These are phyloP conservation scores for Trichoderma sp. DNA, from an alignment of 2,329 filamentous ascomycete genomes.

Conservation along the genomic window DNA sequence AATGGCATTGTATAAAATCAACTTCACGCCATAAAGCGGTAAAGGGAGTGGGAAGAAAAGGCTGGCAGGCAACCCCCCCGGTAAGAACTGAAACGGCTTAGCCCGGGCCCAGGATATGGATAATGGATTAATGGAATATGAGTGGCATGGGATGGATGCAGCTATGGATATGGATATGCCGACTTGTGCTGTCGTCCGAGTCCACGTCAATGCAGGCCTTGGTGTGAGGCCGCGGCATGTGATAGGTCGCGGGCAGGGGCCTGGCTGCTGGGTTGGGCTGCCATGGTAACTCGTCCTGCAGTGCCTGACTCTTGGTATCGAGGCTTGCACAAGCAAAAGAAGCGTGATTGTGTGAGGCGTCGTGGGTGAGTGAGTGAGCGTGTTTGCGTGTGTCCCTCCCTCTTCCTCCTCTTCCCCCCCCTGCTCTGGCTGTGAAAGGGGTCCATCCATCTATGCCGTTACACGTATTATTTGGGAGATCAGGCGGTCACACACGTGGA, in stretches of 20 bases:
- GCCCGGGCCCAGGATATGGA: constrained; percentile 3
- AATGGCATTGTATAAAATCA: constrained; percentile 26
- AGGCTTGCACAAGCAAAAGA: constrained; percentile 15
- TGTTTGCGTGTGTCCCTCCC: too few relatives aligned
- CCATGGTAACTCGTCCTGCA: constrained; percentile 12
- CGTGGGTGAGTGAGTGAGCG: too few relatives aligned
- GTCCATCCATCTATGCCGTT: constrained; percentile 22
- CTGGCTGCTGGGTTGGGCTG: constrained; percentile 21
- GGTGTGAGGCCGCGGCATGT: constrained; percentile 20
- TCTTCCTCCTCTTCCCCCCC: not conserved
- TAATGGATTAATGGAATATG: too few relatives aligned
- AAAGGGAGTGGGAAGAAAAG: constrained; percentile 23
- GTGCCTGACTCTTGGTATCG: constrained; percentile 18
- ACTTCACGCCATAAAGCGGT: constrained; percentile 25
- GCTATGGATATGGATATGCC: constrained; percentile 12
- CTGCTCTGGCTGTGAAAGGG: constrained; percentile 26
- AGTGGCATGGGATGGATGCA: too few relatives aligned
- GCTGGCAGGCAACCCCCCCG: constrained; percentile 1
- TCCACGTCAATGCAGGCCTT: constrained; percentile 26
- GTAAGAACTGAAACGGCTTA: constrained; percentile 18
- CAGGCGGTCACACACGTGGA: constrained; percentile 28
- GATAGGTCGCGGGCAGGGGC: constrained; percentile 22
- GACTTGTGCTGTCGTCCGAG: constrained; percentile 17
- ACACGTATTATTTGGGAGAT: constrained; percentile 24
- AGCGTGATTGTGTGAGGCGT: not conserved